Evolutionary conservation across 2,329 filamentous ascomycete genomes (phyloP).

Genomic region (Nannizziopsis arthrosporioides): DNA sequence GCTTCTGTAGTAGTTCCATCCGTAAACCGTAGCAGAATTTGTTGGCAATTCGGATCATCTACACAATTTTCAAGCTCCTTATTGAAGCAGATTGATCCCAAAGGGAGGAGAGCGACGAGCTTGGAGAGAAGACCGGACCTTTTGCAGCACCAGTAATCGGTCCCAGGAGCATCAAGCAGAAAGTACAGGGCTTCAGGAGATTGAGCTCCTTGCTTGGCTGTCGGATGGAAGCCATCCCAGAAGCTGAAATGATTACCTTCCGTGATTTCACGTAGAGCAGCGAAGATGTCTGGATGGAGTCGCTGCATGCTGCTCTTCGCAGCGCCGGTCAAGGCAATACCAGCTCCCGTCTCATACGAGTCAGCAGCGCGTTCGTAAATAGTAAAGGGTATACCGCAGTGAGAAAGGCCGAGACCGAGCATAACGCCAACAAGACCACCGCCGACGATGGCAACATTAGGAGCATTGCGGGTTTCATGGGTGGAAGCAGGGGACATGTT

Average conservation of each 20-base stretch:
- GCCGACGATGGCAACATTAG: slow-evolving; percentile 28
- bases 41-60: slow-evolving; percentile 17
- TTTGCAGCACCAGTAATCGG: slow-evolving; percentile 22
- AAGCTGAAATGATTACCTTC: neutral
- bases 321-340: neutral
- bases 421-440: slow-evolving; percentile 33
- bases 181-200: slow-evolving; percentile 14
- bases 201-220: slow-evolving; percentile 15
- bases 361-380: slow-evolving; percentile 3
- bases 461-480: neutral
- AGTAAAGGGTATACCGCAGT: slow-evolving; percentile 20
- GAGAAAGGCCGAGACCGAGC: slow-evolving; percentile 26
- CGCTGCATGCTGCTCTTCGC: neutral
- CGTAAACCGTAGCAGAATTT: slow-evolving; percentile 29
- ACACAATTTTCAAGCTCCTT: slow-evolving; percentile 28
- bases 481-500: no score
- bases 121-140: slow-evolving; percentile 34
- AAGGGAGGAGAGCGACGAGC: slow-evolving; percentile 33
- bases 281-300: neutral
- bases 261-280: neutral
- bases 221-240: slow-evolving; percentile 19
- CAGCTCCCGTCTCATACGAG: slow-evolving; percentile 3
- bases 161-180: slow-evolving; percentile 14
- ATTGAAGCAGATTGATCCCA: slow-evolving; percentile 25
- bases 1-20: slow-evolving; percentile 37